Evolutionary conservation across 352 stramenopile genomes (phyloP), one percentile per base, ranked within the genome.

Genomic region (Globisporangium spinosum): DNA sequence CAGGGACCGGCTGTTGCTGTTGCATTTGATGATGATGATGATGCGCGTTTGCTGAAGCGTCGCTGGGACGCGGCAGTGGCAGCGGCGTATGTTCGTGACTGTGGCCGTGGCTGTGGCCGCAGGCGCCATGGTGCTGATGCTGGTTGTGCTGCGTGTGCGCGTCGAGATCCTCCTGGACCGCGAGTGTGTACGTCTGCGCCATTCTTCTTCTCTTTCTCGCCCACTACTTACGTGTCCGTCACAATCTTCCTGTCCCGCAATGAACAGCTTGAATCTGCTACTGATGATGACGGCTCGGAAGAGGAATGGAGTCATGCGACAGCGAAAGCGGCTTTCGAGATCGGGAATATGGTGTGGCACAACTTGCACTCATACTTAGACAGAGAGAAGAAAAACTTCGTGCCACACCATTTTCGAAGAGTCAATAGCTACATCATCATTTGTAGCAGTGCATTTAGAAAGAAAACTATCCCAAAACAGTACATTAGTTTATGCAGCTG

Each of bases 81-180:
- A 35, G 66, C 6, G 32, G 29, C 25, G 54, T 45, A 38, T 76
- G 62, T 0, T 17, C n/a, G 9, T 57, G 47, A 12, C 40, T 32
- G 58, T 67, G 66, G 4, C 53, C n/a, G 29, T 67, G 60, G 17
- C 57, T 58, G 47, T 77, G 71, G 32, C 38, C 55, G 62, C 69
- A 40, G 29, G 22, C 27, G 10, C 62, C 53, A 17, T 58, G 22
- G 15, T 70, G 59, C 49, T 40, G 35, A n/a, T 27, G 49, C 40
- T 35, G 34, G 62, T 53, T 25, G 62, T 53, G 23, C 1, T 61
- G 34, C 65, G 54, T 51, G 38, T 53, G 23, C 25, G 10, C 17
- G 27, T 8, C 5, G 1, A 13, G 10, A 20, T 45, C 27, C 10
- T 23, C 59, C 27, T 65, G 55, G 29, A 61, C 43, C 55, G 55